Base-by-base conservation (phyloP, 179 eudicot species). In the Corrigiola litoralis region DNA sequence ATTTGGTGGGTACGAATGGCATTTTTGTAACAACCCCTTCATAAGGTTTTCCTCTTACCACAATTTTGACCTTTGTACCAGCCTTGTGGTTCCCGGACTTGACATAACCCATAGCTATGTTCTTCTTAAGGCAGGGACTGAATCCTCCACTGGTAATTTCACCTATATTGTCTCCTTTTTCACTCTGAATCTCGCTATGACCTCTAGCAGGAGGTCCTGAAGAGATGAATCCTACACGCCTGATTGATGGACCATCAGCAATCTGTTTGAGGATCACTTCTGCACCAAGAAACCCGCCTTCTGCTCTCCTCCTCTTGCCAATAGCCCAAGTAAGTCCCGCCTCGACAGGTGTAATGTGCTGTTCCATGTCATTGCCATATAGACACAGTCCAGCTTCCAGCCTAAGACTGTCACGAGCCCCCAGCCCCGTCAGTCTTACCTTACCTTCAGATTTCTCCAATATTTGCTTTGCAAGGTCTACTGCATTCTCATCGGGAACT, bases 241-340 rank as follows among this genome's bases (percentile, higher is more conserved):
- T 80, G 57, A 71, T 84, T 4, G 76, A 13, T 0, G 98, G 98
- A 3, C 98, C 98, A 5, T 83, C 81, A 27, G 71, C 94, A 2
- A 92, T 80, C 63, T 92, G 98, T 53, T 92, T 92, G 54, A 92
- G 90, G 61, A 92, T 92, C 9, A 81, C 88, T 56, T 86, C 95
- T 1, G 98, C 98, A 8, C 98, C 98, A 3, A 90, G 88, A 63
- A 92, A 92, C 2, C 95, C 94, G 0, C 98, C 98, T 72, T 90
- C 91, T 0, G 97, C 94, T 68, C 89, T 79, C 59, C 98, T 81
- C 69, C 98, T 81, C 77, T 92, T 92, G 14, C 98, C 98, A 11
- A 92, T 65, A 55, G 98, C 98, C 98, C 98, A 92, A 1, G 98
- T 92, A 23, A 90, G 95, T 5, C 98, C 98, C 0, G 98, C 97